Evolutionary conservation across 2,329 filamentous ascomycete genomes (phyloP).

Genomic region (Phyllachora maydis): DNA sequence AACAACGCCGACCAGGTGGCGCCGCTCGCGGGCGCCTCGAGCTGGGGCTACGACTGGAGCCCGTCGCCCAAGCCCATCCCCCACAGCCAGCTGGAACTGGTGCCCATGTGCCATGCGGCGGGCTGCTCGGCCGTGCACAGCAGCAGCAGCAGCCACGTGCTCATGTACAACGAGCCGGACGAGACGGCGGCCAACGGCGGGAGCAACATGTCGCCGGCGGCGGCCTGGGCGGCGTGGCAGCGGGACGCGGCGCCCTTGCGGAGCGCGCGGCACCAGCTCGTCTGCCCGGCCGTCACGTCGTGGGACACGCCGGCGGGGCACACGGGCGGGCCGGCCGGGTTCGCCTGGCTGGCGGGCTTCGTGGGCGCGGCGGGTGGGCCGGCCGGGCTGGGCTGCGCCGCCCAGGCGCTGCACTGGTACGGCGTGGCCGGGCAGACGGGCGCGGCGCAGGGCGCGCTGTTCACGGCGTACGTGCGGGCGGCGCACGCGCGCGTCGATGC

Average conservation of each 20-base stretch:
- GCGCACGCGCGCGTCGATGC: constrained; percentile 3
- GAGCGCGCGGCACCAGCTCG: constrained; percentile 2
- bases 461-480: constrained; percentile 3
- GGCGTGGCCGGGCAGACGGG: constrained; percentile 1
- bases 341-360: constrained; percentile 4
- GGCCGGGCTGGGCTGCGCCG: constrained; percentile 2
- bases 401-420: constrained; percentile 5
- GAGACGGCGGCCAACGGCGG: constrained; percentile 2
- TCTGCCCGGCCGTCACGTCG: constrained; percentile 4
- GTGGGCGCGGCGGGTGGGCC: constrained; percentile 1
- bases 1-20: constrained; percentile 2
- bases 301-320: constrained; percentile 2
- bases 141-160: constrained; percentile 2
- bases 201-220: constrained; percentile 1
- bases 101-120: constrained; percentile 4
- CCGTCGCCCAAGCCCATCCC: constrained; percentile 1
- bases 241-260: constrained; percentile 4
- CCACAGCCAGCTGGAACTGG: constrained; percentile 4
- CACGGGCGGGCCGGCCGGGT: constrained; percentile 3
- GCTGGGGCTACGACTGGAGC: constrained; percentile 5
- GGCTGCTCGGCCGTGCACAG: neutral
- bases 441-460: constrained; percentile 2
- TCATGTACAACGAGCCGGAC: constrained; percentile 6
- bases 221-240: constrained; percentile 3
- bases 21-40: constrained; percentile 2